Percentiles rank a stretch among this genome's conserved stretches.
Conservation (phyloP, 345 rosid species). For the Sisymbrium irio region DNA sequence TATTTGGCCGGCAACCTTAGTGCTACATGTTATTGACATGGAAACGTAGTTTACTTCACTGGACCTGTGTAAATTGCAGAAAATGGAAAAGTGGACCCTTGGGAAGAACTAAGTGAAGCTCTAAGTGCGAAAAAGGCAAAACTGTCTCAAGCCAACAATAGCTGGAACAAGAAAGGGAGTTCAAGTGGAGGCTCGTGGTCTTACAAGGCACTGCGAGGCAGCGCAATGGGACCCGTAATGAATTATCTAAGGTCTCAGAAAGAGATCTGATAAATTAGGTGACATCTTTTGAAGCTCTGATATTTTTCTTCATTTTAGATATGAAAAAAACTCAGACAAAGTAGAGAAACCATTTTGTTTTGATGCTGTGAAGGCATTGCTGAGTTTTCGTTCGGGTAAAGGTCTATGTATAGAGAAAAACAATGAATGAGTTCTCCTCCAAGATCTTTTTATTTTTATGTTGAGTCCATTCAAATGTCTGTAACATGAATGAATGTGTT, state of each 20-base stretch:
- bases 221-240: constrained; percentile 86
- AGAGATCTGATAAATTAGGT: constrained; percentile 35
- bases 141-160: constrained; percentile 55
- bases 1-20: constrained; percentile 12
- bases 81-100: constrained; percentile 46
- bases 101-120: constrained; percentile 74
- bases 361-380: constrained; percentile 11
- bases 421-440: neutral
- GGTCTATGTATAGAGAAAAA: constrained; percentile 3
- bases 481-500: neutral
- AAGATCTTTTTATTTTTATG: neutral
- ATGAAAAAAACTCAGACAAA: constrained; percentile 15
- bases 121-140: constrained; percentile 66
- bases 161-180: constrained; percentile 47
- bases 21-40: neutral
- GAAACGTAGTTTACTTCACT: neutral
- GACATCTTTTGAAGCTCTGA: neutral
- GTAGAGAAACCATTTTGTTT: constrained; percentile 17
- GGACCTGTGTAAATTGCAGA: constrained; percentile 37
- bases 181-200: constrained; percentile 59
- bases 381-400: neutral
- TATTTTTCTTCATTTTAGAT: constrained; percentile 5
- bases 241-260: constrained; percentile 72
- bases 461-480: neutral
- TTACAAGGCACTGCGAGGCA: constrained; percentile 62